Base-by-base conservation (phyloP, 1,139 yeast species). In the Scheffersomyces titani region DNA sequence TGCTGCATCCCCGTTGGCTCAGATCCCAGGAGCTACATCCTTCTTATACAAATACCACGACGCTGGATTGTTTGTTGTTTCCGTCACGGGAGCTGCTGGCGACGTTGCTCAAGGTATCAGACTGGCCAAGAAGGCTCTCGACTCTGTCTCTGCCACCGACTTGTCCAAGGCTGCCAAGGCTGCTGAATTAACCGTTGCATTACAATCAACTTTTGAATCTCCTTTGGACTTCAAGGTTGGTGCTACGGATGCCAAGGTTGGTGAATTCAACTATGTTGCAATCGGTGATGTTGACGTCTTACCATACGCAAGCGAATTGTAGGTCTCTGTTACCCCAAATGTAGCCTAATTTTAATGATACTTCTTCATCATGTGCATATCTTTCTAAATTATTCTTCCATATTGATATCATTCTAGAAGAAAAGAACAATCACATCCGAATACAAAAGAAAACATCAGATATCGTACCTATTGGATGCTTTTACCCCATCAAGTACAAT, bases 251-350 rank as follows among this genome's bases (percentile, higher is more conserved):
- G 78, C 83, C 68, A 81, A 87, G 67, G 71, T 87, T 65, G 84
- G 84, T 63, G 86, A 86, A 68, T 87, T 88, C 80, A 92, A 89
- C 80, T 89, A 89, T 70, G 96, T 89, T 64, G 97, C 96, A 63
- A 88, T 92, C 64, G 99, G 99, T 78, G 89, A 92, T 75, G 87
- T 90, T 62, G 88, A 88, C 73, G 87, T 85, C 66, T 86, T 94
- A 77, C 98, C 99, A 70, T 90, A 82, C 77, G 89, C 90, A 70
- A 92, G 89, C 75, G 98, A 94, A 80, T 88, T 94, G 77, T 91
- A 86, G 72, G 49, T 46, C 36, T 20, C 21, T 19, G 19, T 22
- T 18, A 2, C 53, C n/a, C 36, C 20, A 44, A n/a, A 21, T 19
- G 19, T 19, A 20, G 46, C 51, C 54, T 51, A 49, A 54, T 51